Evolutionary conservation across 148 eudicot species (phyloP), one percentile per base, ranked within the genome.

Genomic region (Rhododendron kiyosumense): DNA sequence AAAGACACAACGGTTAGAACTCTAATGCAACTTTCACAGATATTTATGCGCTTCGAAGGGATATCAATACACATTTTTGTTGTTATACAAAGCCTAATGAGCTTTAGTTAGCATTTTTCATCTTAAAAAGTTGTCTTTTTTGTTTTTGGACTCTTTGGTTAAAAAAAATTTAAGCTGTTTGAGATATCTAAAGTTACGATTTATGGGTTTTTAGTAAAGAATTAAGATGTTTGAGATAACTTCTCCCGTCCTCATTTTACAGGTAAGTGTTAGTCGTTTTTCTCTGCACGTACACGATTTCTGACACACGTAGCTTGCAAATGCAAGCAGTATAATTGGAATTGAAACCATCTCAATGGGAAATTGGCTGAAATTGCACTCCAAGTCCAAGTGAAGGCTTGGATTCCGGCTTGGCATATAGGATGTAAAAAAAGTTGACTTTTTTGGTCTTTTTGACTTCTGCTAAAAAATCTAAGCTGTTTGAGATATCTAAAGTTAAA

Each of bases 211-310:
- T 11, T 65, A 14, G 4, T n/a, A n/a, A 65, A 26, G 14, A 65
- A 26, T n/a, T 59, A 20, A 20, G 65, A 5, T 22, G 65, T 22
- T 59, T 59, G 65, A 59, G 20, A 17, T 54, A 4, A 81, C 90
- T 22, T 85, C 98, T 57, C 98, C 99, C 5, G 26, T 91, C 1
- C 88, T 95, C 86, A 93, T 97, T 85, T 81, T 95, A 82, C 95
- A 95, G 63, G 99, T 95, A 69, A 80, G 93, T 86, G 26, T 41
- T 46, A 24, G 7, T 81, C 24, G 10, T 59, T 18, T 79, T 1
- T 51, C 48, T 78, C 26, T 24, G 32, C 10, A 28, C 28, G 14
- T 3, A 71, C 76, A 30, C 20, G 8, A 71, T 71, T 71, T 34
- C 1, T 0, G 61, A 20, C 38, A 43, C 81, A 0, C 18, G 4